These are phyloP conservation scores for Geotrichum bryndzae DNA, from an alignment of 1,139 yeast species.

Conservation along the genomic window DNA sequence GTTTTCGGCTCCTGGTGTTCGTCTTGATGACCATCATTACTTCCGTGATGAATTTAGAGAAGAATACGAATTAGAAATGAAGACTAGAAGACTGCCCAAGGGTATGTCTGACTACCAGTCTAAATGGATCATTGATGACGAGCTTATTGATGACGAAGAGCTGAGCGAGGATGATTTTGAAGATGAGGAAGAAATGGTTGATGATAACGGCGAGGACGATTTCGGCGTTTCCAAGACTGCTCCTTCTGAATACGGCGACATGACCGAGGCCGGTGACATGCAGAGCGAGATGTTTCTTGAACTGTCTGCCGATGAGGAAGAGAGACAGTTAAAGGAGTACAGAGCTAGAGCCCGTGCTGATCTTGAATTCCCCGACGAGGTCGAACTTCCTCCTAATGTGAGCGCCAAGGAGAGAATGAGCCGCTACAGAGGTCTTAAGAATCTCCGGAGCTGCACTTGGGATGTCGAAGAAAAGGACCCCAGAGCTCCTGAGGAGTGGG, in stretches of 20 bases:
- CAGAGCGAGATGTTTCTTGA: slow-evolving; percentile 64
- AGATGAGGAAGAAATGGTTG: slow-evolving; percentile 38
- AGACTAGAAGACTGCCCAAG: slow-evolving; percentile 51
- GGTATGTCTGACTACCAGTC: slow-evolving; percentile 95
- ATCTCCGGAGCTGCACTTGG: slow-evolving; percentile 78
- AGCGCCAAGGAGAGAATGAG: slow-evolving; percentile 68
- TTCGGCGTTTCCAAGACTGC: slow-evolving; percentile 33
- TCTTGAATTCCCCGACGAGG: slow-evolving; percentile 90
- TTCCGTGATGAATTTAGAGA: slow-evolving; percentile 44
- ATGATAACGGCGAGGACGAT: slow-evolving; percentile 33
- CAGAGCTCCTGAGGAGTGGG: slow-evolving; percentile 74
- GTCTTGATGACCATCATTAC: slow-evolving; percentile 66
- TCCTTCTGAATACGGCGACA: slow-evolving; percentile 31
- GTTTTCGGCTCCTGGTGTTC: slow-evolving; percentile 49
- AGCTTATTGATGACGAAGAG: slow-evolving; percentile 32
- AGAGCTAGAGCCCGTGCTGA: slow-evolving; percentile 74
- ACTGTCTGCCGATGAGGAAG: slow-evolving; percentile 75
- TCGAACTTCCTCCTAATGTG: slow-evolving; percentile 72
- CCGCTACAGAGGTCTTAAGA: slow-evolving; percentile 82
- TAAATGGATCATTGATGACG: slow-evolving; percentile 76
- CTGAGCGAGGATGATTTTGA: slow-evolving; percentile 42
- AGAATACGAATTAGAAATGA: slow-evolving; percentile 30
- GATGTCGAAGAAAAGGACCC: slow-evolving; percentile 77
- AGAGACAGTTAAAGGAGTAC: slow-evolving; percentile 63
- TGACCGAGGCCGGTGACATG: slow-evolving; percentile 44